Base-by-base conservation (phyloP, 2,329 filamentous ascomycete genomes). In the Tolypocladium nubicola region DNA sequence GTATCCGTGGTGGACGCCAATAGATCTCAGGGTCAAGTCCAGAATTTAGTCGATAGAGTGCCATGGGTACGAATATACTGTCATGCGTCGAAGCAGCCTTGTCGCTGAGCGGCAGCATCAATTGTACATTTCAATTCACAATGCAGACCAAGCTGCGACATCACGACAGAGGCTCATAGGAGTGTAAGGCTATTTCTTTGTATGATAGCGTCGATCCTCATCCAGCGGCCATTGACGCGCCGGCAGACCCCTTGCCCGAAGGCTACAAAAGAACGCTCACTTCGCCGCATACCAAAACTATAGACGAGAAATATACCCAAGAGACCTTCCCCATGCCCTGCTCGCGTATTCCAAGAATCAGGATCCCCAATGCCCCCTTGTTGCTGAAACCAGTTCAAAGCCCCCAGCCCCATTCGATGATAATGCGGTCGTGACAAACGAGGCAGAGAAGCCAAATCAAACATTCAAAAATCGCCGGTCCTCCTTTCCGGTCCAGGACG, bases 1-100 rank as follows among this genome's bases (percentile, higher is more conserved):
- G 16, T 87, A 84, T 70, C 87, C 86, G 0, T 90, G 86, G 87
- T 89, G 86, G 85, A 71, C 78, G 53, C 78, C 80, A 14, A 69
- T 69, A 33, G 69, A 73, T 55, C 64, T 71, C 41, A 64, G 64
- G 53, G 59, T 65, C 16, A 70, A 63, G 55, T 57, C 63, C 13
- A 67, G 67, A 61, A 56, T 69, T 5, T 30, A 30, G 26, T 30
- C 26, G 26, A 13, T 26, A 52, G 10, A 38, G 4, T 16, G 49
- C 50, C 30, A 16, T 21, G 23, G 38, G 6, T 9, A 50, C 21
- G 54, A 49, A 41, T 33, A 33, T 39, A 52, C 35, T 23, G 7
- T 13, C 26, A 41, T 16, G 37, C 37, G 37, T 38, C 14, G 5
- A 38, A 6, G 19, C 6, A 7, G 39, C 39, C 16, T 3, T 19